A percentile compares a stretch with the other conserved stretches of the same genome.
Conservation (phyloP, 73 alveolate genomes). For the Paramecium octaurelia region DNA sequence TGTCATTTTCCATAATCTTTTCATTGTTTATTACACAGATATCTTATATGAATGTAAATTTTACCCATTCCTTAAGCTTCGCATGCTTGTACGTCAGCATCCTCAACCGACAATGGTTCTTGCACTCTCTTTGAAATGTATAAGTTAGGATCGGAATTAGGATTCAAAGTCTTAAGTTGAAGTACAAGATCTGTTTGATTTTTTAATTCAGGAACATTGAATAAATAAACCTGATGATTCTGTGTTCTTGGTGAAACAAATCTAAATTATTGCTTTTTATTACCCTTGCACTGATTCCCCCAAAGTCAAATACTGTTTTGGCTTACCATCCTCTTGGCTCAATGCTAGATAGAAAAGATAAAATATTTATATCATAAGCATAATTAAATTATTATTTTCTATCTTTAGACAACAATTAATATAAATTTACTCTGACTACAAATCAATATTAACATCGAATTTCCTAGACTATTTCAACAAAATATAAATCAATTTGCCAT, state of each 20-base stretch:
- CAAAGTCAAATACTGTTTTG: background rate
- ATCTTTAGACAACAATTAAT: background rate
- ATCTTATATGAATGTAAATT: background rate
- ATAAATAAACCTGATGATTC: background rate
- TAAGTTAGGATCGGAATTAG: slow-evolving; percentile 15
- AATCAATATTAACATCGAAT: background rate
- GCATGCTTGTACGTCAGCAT: background rate
- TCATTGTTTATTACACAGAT: background rate
- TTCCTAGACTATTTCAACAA: background rate
- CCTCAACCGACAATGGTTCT: background rate
- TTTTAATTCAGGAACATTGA: background rate
- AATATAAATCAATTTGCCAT: background rate
- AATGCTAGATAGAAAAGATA: background rate
- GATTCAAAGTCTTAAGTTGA: background rate
- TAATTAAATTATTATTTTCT: background rate
- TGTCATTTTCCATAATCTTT: background rate
- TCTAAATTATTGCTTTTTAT: background rate
- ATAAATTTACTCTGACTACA: background rate
- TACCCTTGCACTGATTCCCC: background rate
- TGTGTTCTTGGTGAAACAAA: background rate
- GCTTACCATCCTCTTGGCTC: background rate
- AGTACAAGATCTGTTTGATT: background rate
- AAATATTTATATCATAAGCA: background rate
- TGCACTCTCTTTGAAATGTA: background rate
- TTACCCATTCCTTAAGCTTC: background rate